Evolutionary conservation across 495 filamentous ascomycete genomes (phyloP), one percentile per base, ranked within the genome.

Genomic region (Penicillium soppii): DNA sequence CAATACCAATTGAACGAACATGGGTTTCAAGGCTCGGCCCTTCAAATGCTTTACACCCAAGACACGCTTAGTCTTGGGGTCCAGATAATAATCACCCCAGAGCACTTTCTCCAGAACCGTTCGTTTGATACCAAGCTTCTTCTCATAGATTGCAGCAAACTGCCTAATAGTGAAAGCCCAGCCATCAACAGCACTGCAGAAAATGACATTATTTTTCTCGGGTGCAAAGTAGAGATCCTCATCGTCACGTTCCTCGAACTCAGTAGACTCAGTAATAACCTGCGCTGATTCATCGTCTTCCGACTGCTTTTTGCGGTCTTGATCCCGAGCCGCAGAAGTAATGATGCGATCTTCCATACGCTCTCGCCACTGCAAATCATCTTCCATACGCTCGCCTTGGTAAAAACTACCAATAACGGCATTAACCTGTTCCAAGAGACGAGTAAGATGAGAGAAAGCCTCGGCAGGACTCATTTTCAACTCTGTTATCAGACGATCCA

Each of bases 121-220:
- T 13, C 92, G 84, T 62, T 96, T 97, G 61, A 97, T 92, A 1
- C 94, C 92, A 5, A 99, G 82, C 59, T 97, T 99, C 75, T 90
- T 96, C 69, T 99, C 94, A 63, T 96, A 97, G 37, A 97, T 74
- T 4, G 80, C 82, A 7, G 94, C 94, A 66, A 99, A 99, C 63
- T 99, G 94, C 27, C 89, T 82, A 16, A 96, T 81, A 0, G 94
- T 99, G 56, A 97, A 99, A 2, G 94, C 94, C 94, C 94, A 99
- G 29, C 95, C 94, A 62, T 99, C 94, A 42, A 96, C 86, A 22
- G 94, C 94, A 62, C 91, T 96, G 73, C 91, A 89, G 59, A 99
- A 99, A 50, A 99, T 97, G 65, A 99, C 94, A 62, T 99, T 99
- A 57, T 96, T 94, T 61, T 92, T 96, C 65, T 97, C 95, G 0